Evolutionary conservation across 331 rosid species (phyloP), one percentile per base, ranked within the genome.

Genomic region (Stylosanthes scabra): DNA sequence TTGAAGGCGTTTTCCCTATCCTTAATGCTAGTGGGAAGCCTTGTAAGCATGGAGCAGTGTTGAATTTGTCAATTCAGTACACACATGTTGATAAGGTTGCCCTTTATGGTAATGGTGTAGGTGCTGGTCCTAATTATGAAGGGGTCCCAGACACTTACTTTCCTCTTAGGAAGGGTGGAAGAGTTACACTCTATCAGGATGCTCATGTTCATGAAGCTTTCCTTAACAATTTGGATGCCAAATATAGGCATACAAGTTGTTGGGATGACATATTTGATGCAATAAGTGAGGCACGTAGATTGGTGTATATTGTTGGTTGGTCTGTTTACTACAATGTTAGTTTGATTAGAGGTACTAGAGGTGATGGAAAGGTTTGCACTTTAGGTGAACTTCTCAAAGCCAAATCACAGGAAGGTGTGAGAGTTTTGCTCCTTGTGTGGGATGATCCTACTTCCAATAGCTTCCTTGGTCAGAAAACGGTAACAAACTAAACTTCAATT

Each of bases 371-470:
- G 37, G 70, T 67, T 63, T 74, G 57, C 62, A 82, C 71, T 25
- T 78, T 93, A 66, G 97, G 98, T 56, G 90, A 91, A 20, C 91
- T 93, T 81, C 93, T 91, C 41, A 93, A 88, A 79, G 65, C 70
- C 11, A 93, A 93, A 77, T 91, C 96, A 47, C 93, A 85, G 71
- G 97, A 93, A 82, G 96, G 96, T 75, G 91, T 88, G 50, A 88
- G 95, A 80, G 96, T 93, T 55, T 72, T 91, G 80, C 91, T 93
- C 39, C 97, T 89, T 74, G 85, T 93, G 44, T 93, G 97, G 97
- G 98, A 89, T 62, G 97, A 93, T 85, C 98, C 96, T 54, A 89
- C 93, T 75, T 93, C 98, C 31, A 76, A 49, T 7, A 88, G 86
- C 70, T 27, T 89, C 61, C 71, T 91, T 81, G 97, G 98, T 72